Evolutionary conservation across 2,329 filamentous ascomycete genomes (phyloP).

Genomic region (Sclerotinia minor): DNA sequence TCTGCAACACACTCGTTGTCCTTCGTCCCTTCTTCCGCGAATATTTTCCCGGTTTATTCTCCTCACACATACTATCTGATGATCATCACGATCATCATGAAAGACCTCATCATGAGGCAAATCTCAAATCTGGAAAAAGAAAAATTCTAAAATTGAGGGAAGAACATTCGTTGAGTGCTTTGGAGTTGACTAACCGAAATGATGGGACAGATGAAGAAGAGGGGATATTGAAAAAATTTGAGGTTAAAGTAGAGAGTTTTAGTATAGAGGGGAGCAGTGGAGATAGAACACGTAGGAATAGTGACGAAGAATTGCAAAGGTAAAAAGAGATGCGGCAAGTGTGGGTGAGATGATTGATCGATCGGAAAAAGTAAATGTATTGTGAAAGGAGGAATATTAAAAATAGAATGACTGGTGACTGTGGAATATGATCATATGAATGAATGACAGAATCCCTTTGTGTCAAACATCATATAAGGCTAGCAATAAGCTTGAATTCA

Average conservation of each 20-base stretch:
- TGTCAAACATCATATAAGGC: too few species aligned
- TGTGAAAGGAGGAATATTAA: too few species aligned
- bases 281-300: too few species aligned
- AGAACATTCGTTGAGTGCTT: background rate
- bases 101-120: background rate
- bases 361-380: too few species aligned
- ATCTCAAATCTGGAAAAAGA: background rate
- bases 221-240: background rate
- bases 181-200: background rate
- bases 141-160: background rate
- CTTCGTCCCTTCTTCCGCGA: background rate
- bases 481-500: too few species aligned
- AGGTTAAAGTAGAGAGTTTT: background rate
- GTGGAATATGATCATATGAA: too few species aligned
- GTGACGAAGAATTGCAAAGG: background rate
- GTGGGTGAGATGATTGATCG: background rate
- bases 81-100: background rate
- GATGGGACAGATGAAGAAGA: background rate
- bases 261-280: background rate
- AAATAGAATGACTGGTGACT: too few species aligned
- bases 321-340: background rate
- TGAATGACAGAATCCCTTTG: too few species aligned
- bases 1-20: slow-evolving; percentile 3
- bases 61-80: background rate
- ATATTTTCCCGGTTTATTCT: slow-evolving; percentile 2